These are phyloP conservation scores for Coelastrella sp. DNA, from an alignment of 139 green algal genomes.

Conservation along the genomic window DNA sequence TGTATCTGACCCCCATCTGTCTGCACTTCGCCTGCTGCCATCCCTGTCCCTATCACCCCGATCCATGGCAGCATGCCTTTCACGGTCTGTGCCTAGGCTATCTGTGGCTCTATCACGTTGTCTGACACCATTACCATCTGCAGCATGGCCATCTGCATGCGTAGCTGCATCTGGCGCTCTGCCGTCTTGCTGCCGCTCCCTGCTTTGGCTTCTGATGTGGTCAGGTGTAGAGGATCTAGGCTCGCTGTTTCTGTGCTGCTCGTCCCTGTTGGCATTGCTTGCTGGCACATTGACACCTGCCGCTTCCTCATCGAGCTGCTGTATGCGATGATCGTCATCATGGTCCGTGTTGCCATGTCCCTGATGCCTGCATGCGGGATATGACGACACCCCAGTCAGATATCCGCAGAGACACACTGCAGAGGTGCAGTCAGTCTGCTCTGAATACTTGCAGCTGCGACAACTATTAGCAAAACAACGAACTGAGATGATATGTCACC, in stretches of 20 bases:
- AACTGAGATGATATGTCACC: no score
- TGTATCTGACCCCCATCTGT: constrained; percentile 28
- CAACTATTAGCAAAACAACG: no score
- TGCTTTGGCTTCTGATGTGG: not conserved
- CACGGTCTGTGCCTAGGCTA: not conserved
- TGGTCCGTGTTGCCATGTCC: constrained; percentile 25
- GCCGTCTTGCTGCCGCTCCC: not conserved
- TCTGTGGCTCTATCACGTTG: no score
- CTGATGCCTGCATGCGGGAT: constrained; percentile 25
- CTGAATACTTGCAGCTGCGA: no score
- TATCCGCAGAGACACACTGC: no score
- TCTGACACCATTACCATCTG: not conserved
- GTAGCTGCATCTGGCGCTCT: not conserved
- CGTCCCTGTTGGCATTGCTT: not conserved
- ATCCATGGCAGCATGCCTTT: not conserved
- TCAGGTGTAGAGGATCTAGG: not conserved
- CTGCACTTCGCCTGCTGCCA: not conserved
- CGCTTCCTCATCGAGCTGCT: constrained; percentile 23
- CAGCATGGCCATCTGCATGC: not conserved
- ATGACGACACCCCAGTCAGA: no score
- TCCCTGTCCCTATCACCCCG: not conserved
- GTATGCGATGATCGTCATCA: constrained; percentile 39
- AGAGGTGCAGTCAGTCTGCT: no score
- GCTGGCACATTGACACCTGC: constrained; percentile 18
- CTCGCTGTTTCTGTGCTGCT: not conserved